Evolutionary conservation across 345 rosid species (phyloP).

Genomic region (Salix caprea): DNA sequence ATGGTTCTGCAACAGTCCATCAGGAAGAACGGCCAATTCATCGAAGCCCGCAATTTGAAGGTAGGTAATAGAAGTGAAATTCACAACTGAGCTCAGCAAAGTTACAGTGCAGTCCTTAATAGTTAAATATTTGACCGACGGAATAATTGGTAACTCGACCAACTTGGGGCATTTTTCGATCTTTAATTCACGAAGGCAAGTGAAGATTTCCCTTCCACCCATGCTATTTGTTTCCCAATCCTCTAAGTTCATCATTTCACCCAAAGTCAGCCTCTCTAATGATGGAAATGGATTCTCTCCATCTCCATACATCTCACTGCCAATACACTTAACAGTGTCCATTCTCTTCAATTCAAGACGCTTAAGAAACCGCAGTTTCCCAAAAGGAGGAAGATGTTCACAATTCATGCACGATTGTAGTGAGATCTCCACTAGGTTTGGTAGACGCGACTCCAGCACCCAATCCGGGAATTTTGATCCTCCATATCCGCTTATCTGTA

Average conservation of each 20-base stretch:
- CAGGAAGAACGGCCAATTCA: background rate
- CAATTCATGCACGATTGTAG: background rate
- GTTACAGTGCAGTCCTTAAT: background rate
- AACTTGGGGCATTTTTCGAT: background rate
- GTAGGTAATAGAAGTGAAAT: background rate
- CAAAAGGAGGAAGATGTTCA: slow-evolving; percentile 8
- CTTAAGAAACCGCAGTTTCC: too few species aligned
- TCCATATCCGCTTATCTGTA: background rate
- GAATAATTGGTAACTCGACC: background rate
- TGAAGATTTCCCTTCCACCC: background rate
- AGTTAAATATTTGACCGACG: background rate
- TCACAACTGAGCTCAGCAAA: background rate
- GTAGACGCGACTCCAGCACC: background rate
- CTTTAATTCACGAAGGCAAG: background rate
- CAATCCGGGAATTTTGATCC: slow-evolving; percentile 4
- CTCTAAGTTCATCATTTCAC: background rate
- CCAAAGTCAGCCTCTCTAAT: background rate
- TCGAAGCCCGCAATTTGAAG: background rate
- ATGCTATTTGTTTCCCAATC: background rate
- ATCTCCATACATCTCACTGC: too few species aligned
- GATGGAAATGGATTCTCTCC: too few species aligned
- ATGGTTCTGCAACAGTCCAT: background rate
- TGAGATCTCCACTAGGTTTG: background rate
- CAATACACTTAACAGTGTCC: too few species aligned
- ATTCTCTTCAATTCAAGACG: too few species aligned